Base-by-base conservation (phyloP, 371 early-diverging fungal genomes). In the Mucor sp. region DNA sequence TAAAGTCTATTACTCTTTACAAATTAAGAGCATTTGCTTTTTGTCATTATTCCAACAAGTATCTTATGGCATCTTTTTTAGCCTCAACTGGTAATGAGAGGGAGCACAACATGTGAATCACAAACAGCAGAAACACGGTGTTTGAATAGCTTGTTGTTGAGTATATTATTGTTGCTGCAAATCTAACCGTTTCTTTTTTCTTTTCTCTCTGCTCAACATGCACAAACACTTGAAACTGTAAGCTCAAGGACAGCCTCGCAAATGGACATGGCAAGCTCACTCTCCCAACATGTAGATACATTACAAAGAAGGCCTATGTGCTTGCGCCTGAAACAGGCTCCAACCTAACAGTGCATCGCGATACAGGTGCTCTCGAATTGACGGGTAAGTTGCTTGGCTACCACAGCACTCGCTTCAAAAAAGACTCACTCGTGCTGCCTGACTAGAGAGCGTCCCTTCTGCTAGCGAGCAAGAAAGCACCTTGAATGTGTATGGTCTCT, bases 401-500 rank as follows among this genome's bases (percentile, higher is more conserved):
- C 27, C 11, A 53, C 7, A 12, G 11, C 25, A 25, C 4, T 12
- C 0, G 8, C 5, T 1, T 50, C 21, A 11, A 50, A 30, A 11
- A 50, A 30, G 6, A 12, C 8, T 53, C 7, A 4, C 5, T 32
- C 12, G 17, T 28, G 4, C 9, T 58, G 1, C 19, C 27, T 37
- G 2, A 2, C 14, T 60, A 72, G 73, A 69, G 41, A 63, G 32
- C 14, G 23, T 72, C 23, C 73, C 73, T 39, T 23, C 55, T 55
- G 59, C 66, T 41, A 35, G 30, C 14, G 70, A 74, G 30, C 71
- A 78, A 43, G 69, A 69, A n/a, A 78, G 76, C 23, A 69, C 78
- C 25, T 61, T 79, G 55, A 76, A 64, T 27, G 81, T 90, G 23
- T 84, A 85, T 64, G 93, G 93, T 48, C 67, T 93, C 48, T 35